Conservation (phyloP, 352 stramenopile species). For the Halophytophthora batemanensis region DNA sequence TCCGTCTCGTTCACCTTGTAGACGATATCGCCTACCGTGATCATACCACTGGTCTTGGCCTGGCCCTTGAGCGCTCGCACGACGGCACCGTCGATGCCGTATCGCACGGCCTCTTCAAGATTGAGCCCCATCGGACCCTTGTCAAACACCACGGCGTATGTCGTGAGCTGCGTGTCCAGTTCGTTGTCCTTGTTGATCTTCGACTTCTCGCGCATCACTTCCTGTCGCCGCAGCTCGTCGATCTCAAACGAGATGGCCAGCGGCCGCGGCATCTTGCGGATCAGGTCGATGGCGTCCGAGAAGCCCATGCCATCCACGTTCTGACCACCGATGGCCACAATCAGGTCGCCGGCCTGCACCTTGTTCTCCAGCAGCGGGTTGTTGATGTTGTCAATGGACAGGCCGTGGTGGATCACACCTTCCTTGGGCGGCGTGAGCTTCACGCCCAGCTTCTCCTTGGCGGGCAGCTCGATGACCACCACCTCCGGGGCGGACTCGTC, state of each 20-base stretch:
- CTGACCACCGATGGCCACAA: slow-evolving; percentile 79
- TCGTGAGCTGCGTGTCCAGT: slow-evolving; percentile 71
- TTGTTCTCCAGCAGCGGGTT: slow-evolving; percentile 83
- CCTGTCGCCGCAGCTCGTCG: slow-evolving; percentile 53
- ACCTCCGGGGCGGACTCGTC: slow-evolving; percentile 34
- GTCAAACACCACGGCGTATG: slow-evolving; percentile 84
- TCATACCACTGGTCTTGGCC: slow-evolving; percentile 79
- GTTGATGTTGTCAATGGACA: slow-evolving; percentile 87
- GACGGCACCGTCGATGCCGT: slow-evolving; percentile 79
- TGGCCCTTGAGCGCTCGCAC: slow-evolving; percentile 81
- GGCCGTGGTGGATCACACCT: slow-evolving; percentile 77
- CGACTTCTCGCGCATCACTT: slow-evolving; percentile 58
- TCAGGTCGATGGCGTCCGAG: slow-evolving; percentile 79
- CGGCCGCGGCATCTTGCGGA: slow-evolving; percentile 76
- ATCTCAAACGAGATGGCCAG: slow-evolving; percentile 84
- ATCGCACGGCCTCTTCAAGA: slow-evolving; percentile 79
- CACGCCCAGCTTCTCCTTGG: slow-evolving; percentile 84
- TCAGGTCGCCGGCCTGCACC: slow-evolving; percentile 75
- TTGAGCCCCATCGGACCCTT: slow-evolving; percentile 82
- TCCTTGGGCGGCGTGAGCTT: slow-evolving; percentile 84
- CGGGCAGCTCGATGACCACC: slow-evolving; percentile 75
- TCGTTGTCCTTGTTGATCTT: slow-evolving; percentile 55
- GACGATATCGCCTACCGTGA: slow-evolving; percentile 82
- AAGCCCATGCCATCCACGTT: slow-evolving; percentile 80
- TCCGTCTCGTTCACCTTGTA: slow-evolving; percentile 86